These are phyloP conservation scores for Magnusiomyces starmeri DNA, from an alignment of 1,139 yeast genomes.

Conservation along the genomic window DNA sequence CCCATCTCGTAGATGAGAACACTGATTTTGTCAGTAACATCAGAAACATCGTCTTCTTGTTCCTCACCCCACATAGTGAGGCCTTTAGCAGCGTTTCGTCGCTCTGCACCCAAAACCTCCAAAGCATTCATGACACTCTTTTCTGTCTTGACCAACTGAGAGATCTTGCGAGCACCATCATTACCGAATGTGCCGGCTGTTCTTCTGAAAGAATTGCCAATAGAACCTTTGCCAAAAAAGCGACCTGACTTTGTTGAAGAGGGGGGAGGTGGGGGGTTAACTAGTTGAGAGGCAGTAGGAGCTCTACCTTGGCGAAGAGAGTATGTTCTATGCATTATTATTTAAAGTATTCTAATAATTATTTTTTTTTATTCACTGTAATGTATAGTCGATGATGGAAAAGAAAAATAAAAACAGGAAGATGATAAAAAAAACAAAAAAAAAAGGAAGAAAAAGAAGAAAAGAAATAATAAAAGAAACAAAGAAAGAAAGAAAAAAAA, in stretches of 20 bases:
- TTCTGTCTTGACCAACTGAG: conserved; percentile 90
- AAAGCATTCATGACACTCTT: conserved; percentile 92
- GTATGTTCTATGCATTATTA: conserved; percentile 91
- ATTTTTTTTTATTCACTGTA: not conserved
- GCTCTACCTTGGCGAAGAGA: conserved; percentile 93
- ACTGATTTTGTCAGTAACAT: conserved; percentile 94
- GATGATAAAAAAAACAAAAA: not conserved
- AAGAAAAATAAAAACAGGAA: not conserved
- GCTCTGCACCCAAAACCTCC: conserved; percentile 89
- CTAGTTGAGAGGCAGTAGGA: conserved; percentile 94
- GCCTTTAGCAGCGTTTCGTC: conserved; percentile 95
- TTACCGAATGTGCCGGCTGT: conserved; percentile 95
- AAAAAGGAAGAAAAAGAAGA: not conserved
- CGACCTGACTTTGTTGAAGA: conserved; percentile 77
- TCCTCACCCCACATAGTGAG: conserved; percentile 97
- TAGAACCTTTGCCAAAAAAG: conserved; percentile 87
- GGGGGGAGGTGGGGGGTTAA: conserved; percentile 84
- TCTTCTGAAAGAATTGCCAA: conserved; percentile 72
- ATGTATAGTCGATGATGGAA: not conserved
- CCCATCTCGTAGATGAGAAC: conserved; percentile 93
- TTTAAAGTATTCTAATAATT: not conserved
- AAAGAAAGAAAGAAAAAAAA: not conserved
- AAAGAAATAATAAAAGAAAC: not conserved
- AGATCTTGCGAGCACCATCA: conserved; percentile 83
- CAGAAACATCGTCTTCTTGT: conserved; percentile 94